Evolutionary conservation across 768 basidiomycete genomes (phyloP).

Genomic region (Trametes maxima): DNA sequence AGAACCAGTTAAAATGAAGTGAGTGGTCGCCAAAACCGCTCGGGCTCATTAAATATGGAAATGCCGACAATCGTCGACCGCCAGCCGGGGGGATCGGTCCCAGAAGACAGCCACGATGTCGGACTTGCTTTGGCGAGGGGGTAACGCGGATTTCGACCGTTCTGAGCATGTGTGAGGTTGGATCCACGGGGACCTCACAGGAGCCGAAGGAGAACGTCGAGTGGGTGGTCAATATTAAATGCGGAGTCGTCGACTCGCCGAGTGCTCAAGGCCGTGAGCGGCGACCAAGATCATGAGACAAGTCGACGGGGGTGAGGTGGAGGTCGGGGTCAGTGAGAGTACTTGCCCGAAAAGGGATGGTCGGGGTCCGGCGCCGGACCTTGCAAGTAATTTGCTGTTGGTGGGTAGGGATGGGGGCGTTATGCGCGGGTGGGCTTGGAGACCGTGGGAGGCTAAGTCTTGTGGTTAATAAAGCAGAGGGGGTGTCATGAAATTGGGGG

Average conservation of each 20-base stretch:
- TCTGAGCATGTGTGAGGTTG: neutral
- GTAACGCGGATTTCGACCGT: neutral
- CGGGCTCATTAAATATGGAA: neutral
- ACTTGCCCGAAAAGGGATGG: neutral
- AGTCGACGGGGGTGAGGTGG: neutral
- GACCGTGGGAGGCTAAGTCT: neutral
- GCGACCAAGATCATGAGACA: neutral
- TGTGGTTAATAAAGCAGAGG: neutral
- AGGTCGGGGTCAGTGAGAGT: neutral
- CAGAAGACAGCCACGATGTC: slow-evolving; percentile 1
- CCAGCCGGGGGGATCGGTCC: slow-evolving; percentile 1
- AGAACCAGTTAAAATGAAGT: too few relatives aligned
- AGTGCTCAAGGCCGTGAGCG: neutral
- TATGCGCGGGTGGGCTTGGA: neutral
- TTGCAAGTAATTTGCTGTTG: neutral
- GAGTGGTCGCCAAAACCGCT: slow-evolving; percentile 4
- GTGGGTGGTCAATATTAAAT: neutral
- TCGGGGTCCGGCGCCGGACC: neutral
- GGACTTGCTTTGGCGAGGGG: slow-evolving; percentile 1
- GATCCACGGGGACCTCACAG: neutral
- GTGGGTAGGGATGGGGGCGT: neutral
- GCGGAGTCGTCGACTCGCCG: neutral
- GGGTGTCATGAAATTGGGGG: too few relatives aligned
- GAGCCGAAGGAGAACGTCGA: neutral
- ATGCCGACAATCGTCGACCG: neutral